A percentile compares a stretch with the other conserved stretches of the same genome.
Conservation (phyloP, 768 basidiomycete species). For the Rubroboletus pulcherrimus region DNA sequence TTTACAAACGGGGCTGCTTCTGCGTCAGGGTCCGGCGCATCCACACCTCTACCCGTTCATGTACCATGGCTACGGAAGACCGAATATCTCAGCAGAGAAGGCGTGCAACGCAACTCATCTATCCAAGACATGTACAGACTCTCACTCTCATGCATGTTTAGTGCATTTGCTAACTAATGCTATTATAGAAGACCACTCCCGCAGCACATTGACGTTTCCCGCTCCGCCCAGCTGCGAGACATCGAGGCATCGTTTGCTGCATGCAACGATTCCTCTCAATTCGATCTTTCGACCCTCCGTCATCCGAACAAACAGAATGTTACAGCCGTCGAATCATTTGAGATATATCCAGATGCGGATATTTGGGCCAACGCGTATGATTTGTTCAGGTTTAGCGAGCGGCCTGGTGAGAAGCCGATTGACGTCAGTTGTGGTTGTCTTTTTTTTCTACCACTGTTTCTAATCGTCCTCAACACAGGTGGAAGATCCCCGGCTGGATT, state of each 20-base stretch:
- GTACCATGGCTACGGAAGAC: conserved; percentile 93
- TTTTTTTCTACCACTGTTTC: not conserved
- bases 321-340: conserved; percentile 75
- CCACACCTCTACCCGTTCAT: conserved; percentile 49
- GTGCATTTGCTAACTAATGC: not conserved
- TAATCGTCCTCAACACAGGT: conserved; percentile 37
- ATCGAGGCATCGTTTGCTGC: conserved; percentile 76
- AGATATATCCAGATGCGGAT: conserved; percentile 78
- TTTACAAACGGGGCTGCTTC: conserved; percentile 39
- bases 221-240: conserved; percentile 67
- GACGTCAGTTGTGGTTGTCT: conserved; percentile 47
- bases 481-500: conserved; percentile 78
- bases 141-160: not conserved
- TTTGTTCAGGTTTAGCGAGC: conserved; percentile 79
- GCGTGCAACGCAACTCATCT: conserved; percentile 39
- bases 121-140: conserved; percentile 54
- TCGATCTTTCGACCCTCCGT: conserved; percentile 53
- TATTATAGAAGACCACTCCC: conserved; percentile 44
- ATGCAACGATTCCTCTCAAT: conserved; percentile 47
- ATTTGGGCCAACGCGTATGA: conserved; percentile 92
- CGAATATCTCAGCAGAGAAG: conserved; percentile 76
- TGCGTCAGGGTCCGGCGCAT: conserved; percentile 35
- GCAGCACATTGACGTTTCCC: conserved; percentile 65
- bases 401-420: conserved; percentile 71
- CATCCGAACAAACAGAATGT: conserved; percentile 80